These are phyloP conservation scores for Zygotorulaspora sp. DNA, from an alignment of 805 yeast genomes.

Conservation along the genomic window DNA sequence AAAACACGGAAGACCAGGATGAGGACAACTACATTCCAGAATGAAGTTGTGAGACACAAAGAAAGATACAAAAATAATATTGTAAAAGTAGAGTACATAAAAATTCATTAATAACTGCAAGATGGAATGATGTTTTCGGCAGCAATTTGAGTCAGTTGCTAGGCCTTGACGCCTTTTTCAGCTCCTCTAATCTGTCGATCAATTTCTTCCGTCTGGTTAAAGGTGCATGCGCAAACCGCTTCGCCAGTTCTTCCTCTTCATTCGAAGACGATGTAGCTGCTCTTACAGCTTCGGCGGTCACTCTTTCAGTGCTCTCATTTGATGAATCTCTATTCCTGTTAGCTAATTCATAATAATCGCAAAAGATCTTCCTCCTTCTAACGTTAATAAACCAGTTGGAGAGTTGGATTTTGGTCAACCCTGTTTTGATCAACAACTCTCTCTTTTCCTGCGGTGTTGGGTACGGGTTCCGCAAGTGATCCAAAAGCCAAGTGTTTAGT, in stretches of 20 bases:
- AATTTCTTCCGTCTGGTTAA: conserved; percentile 33
- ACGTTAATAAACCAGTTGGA: conserved; percentile 89
- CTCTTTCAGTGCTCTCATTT: conserved; percentile 9
- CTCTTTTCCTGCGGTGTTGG: conserved; percentile 78
- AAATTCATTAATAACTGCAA: background rate
- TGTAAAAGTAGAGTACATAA: conserved; percentile 3
- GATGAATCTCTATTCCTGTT: conserved; percentile 10
- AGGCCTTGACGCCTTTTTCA: conserved; percentile 22
- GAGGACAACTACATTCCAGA: conserved; percentile 29
- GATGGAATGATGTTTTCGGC: background rate
- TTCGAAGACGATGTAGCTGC: conserved; percentile 15
- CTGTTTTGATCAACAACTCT: conserved; percentile 63
- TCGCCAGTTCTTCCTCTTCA: conserved; percentile 24
- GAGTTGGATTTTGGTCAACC: conserved; percentile 74
- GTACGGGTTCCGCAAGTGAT: conserved; percentile 75
- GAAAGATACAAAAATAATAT: conserved; percentile 2
- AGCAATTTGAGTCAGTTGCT: background rate
- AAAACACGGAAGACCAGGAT: conserved; percentile 18
- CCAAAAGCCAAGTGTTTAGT: conserved; percentile 66
- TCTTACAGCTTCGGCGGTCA: conserved; percentile 16
- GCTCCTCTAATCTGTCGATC: conserved; percentile 34
- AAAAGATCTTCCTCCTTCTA: conserved; percentile 62
- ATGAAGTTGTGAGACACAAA: conserved; percentile 9
- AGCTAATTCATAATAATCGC: conserved; percentile 29
- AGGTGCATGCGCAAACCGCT: conserved; percentile 26